Percentiles rank a stretch among this genome's conserved stretches.
Evolutionary conservation across 139 green algal species (phyloP).

Genomic region (Asterochloris sp.): DNA sequence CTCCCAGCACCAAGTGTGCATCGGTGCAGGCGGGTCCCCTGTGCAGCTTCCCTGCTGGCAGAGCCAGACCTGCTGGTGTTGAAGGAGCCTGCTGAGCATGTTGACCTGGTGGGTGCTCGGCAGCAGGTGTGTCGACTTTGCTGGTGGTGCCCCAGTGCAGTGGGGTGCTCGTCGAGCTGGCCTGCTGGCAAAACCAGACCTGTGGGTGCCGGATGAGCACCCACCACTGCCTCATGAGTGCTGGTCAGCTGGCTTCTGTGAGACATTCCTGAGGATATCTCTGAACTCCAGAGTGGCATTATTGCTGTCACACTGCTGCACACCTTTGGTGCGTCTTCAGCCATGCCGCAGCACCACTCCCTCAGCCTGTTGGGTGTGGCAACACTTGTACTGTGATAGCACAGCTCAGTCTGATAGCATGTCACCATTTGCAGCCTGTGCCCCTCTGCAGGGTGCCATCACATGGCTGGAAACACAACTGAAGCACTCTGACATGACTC

Average conservation of each 20-base stretch:
- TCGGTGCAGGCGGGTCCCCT: slow-evolving; percentile 62
- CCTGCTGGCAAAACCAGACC: slow-evolving; percentile 68
- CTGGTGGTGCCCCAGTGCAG: slow-evolving; percentile 45
- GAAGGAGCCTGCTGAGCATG: slow-evolving; percentile 77
- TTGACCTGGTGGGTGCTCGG: slow-evolving; percentile 41
- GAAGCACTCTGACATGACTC: slow-evolving; percentile 42
- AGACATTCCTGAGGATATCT: neutral
- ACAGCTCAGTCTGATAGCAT: too few species aligned
- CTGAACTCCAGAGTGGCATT: neutral
- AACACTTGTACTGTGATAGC: too few species aligned
- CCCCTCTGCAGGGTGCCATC: slow-evolving; percentile 30
- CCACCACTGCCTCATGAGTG: neutral
- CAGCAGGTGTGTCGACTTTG: slow-evolving; percentile 13
- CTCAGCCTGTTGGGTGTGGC: too few species aligned
- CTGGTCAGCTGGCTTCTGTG: neutral
- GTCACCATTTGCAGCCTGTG: too few species aligned
- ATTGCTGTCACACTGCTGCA: too few species aligned
- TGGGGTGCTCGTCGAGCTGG: slow-evolving; percentile 62
- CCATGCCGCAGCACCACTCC: too few species aligned
- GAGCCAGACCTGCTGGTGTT: slow-evolving; percentile 73
- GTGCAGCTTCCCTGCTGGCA: slow-evolving; percentile 68
- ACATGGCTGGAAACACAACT: slow-evolving; percentile 71
- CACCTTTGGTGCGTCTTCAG: too few species aligned
- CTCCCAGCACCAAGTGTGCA: slow-evolving; percentile 21
- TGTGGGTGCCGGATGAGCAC: slow-evolving; percentile 70